Evolutionary conservation across 441 rosid species (phyloP), one percentile per base, ranked within the genome.

Genomic region (Eruca vesicaria): DNA sequence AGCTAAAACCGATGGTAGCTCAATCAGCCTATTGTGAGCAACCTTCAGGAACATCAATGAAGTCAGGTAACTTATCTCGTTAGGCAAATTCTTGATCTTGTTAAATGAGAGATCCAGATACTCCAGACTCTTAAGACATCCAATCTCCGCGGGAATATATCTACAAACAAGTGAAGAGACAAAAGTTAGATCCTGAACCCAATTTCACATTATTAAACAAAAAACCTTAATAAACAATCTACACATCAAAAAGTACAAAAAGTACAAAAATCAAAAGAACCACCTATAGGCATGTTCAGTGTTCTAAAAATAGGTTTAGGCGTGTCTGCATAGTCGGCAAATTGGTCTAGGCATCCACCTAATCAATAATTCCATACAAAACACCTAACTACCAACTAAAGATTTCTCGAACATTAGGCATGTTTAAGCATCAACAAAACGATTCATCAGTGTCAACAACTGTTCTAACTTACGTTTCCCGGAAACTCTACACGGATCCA

Each of bases 141-240:
- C 95, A 78, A 96, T 96, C 88, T 96, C 98, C 33, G 97, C 85
- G 23, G 99, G 98, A 70, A 95, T 83, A 71, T 83, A 96, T 81
- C 99, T 96, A 89, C 87, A 84, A 11, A 35, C 59, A 72, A 50
- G 59, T 52, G 58, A 72, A n/a, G 33, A 59, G 48, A 50, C 57
- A n/a, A 31, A 52, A 33, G 15, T 71, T 72, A 19, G 38, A 45
- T 16, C 62, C 52, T 15, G 6, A 65, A 56, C 38, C 21, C 57
- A 65, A 69, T 19, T 63, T 10, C 20, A 26, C 41, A 52, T 38
- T 4, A 63, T 7, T 1, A 69, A 28, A 32, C 2, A 32, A 32
- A 58, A 32, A 28, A 10, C 19, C 14, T 2, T 2, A 19, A 19
- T 26, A 26, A 43, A 5, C 18, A 65, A 19, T 9, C 33, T 57